Conservation (phyloP, 352 stramenopile genomes). For the Phytopythium ostracodes region DNA sequence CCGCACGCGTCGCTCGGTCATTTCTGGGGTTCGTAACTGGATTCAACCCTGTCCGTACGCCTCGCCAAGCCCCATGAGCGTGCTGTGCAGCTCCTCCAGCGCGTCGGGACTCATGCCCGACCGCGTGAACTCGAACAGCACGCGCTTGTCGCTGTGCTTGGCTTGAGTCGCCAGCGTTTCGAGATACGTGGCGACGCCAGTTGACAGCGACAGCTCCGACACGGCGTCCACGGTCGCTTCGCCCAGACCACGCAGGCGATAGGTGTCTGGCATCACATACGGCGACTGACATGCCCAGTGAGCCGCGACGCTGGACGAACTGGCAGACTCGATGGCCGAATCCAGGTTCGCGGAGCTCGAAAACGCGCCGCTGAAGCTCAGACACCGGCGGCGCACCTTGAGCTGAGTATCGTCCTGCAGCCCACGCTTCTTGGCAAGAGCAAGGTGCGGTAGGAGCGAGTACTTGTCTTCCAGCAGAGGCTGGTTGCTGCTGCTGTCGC, state of each 20-base stretch:
- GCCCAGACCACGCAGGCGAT: slow-evolving; percentile 22
- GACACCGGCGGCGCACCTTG: slow-evolving; percentile 36
- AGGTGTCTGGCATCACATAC: slow-evolving; percentile 15
- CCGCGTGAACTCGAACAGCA: slow-evolving; percentile 71
- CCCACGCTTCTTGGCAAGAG: slow-evolving; percentile 7
- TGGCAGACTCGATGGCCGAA: slow-evolving; percentile 24
- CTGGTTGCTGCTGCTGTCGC: slow-evolving; percentile 12
- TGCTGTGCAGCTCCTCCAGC: slow-evolving; percentile 46
- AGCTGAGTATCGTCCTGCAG: not conserved
- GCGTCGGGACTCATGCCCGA: slow-evolving; percentile 73
- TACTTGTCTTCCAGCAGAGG: slow-evolving; percentile 11
- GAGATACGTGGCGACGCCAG: slow-evolving; percentile 42
- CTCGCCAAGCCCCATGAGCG: slow-evolving; percentile 37
- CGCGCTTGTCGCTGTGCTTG: slow-evolving; percentile 42
- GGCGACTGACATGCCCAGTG: slow-evolving; percentile 34
- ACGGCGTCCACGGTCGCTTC: slow-evolving; percentile 30
- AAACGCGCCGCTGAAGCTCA: slow-evolving; percentile 54
- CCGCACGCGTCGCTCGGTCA: not conserved
- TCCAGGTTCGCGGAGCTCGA: slow-evolving; percentile 15
- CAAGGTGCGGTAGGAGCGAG: slow-evolving; percentile 41
- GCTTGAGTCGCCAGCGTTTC: slow-evolving; percentile 26
- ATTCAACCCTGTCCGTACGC: slow-evolving; percentile 20
- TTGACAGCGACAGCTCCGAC: slow-evolving; percentile 43
- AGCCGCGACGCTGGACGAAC: slow-evolving; percentile 23
- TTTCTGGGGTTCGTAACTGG: not conserved